These are phyloP conservation scores for Mucor indicus DNA, from an alignment of 371 early-diverging fungal genomes.

Conservation along the genomic window DNA sequence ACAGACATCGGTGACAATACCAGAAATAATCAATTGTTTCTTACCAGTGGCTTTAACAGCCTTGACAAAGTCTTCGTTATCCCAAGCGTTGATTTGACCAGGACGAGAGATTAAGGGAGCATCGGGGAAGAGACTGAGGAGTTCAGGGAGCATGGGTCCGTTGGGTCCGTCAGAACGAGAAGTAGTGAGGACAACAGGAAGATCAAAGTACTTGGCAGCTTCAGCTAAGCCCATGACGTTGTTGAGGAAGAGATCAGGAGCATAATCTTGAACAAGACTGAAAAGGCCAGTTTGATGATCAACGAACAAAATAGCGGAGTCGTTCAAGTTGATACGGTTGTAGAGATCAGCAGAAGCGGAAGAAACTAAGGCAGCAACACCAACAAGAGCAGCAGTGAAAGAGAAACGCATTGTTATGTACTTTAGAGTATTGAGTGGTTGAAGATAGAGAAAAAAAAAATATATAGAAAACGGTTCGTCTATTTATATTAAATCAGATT, in stretches of 20 bases:
- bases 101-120: constrained; percentile 22
- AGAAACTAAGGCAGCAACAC: constrained; percentile 7
- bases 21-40: constrained; percentile 30
- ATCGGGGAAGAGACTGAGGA: constrained; percentile 22
- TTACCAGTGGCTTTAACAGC: constrained; percentile 29
- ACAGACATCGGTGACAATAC: constrained; percentile 35
- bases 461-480: not conserved
- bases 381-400: constrained; percentile 10
- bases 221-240: constrained; percentile 29
- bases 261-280: constrained; percentile 19
- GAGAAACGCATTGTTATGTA: constrained; percentile 13
- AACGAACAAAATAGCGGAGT: constrained; percentile 19
- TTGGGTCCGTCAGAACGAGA: constrained; percentile 30
- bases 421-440: not conserved
- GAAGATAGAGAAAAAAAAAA: not conserved
- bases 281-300: constrained; percentile 28
- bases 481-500: not conserved
- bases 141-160: constrained; percentile 19
- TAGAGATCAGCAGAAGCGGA: constrained; percentile 13
- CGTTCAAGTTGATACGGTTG: constrained; percentile 17
- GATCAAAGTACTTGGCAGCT: constrained; percentile 23
- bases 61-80: constrained; percentile 16
- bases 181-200: constrained; percentile 22
- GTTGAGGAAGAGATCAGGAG: constrained; percentile 17
- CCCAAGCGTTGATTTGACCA: constrained; percentile 36